Percentiles rank a stretch among this genome's conserved stretches.
These are phyloP conservation scores for Mrakia blollopis DNA, from an alignment of 768 basidiomycete genomes.

Conservation along the genomic window DNA sequence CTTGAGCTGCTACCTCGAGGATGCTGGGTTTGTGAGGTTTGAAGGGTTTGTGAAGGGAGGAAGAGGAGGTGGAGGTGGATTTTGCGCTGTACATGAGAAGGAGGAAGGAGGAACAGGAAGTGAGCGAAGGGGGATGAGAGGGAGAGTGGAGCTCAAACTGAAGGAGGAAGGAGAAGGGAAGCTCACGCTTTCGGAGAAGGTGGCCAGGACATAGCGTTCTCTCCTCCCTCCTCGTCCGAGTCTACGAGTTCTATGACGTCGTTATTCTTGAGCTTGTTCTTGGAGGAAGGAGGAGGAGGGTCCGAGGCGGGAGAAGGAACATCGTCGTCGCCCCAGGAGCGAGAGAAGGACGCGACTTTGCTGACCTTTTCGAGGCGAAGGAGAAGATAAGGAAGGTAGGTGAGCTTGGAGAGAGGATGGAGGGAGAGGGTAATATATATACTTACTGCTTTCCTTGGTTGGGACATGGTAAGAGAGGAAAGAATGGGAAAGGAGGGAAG, in stretches of 20 bases:
- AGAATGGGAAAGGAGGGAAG: not conserved
- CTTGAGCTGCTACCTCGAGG: not conserved
- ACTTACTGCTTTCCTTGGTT: not conserved
- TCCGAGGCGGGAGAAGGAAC: no score
- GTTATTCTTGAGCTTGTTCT: not conserved
- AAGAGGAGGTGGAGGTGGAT: not conserved
- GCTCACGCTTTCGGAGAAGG: not conserved
- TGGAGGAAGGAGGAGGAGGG: not conserved
- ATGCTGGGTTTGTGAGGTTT: not conserved
- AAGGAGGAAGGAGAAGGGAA: not conserved
- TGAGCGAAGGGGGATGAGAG: not conserved
- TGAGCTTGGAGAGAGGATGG: not conserved
- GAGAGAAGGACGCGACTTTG: conserved; percentile 6
- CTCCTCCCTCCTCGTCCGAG: not conserved
- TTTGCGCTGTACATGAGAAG: not conserved
- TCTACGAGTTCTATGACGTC: not conserved
- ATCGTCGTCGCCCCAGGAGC: not conserved
- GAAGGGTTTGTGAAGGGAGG: not conserved
- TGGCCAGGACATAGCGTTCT: not conserved
- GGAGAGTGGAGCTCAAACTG: not conserved
- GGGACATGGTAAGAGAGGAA: not conserved
- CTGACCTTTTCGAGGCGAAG: not conserved
- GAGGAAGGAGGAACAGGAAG: not conserved
- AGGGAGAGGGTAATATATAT: not conserved
- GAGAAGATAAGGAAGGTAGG: not conserved